Conservation (phyloP, 2,329 filamentous ascomycete genomes). For the Verticillium longisporum region DNA sequence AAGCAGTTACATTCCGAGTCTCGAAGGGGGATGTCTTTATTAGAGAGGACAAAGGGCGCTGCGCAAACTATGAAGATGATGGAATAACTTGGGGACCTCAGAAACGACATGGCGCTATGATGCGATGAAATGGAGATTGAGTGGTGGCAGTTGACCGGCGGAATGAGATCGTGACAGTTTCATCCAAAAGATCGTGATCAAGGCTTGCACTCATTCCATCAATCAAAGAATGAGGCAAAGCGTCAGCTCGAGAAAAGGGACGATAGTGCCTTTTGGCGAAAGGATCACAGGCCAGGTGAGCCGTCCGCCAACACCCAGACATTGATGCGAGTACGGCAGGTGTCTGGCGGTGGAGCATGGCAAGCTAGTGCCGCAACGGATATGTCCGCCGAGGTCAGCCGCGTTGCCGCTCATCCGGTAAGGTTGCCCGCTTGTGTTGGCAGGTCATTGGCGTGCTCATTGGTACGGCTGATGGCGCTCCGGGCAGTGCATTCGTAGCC, state of each 20-base stretch:
- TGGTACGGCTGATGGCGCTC: not conserved
- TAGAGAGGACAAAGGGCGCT: not conserved
- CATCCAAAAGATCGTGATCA: no score
- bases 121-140: not conserved
- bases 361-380: not conserved
- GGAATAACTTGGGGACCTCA: not conserved
- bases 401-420: not conserved
- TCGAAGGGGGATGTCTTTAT: slow-evolving; percentile 15
- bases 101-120: not conserved
- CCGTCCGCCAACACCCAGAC: not conserved
- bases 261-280: not conserved
- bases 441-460: not conserved
- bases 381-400: not conserved
- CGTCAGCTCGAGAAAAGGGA: not conserved
- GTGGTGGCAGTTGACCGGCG: not conserved
- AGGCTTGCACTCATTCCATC: not conserved
- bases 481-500: not conserved
- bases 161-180: not conserved
- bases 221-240: not conserved
- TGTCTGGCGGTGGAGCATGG: not conserved
- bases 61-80: not conserved
- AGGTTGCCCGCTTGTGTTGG: not conserved
- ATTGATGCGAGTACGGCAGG: not conserved
- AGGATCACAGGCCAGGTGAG: not conserved
- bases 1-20: slow-evolving; percentile 39